Evolutionary conservation across 2,329 filamentous ascomycete species (phyloP).

Genomic region (Exophiala aquamarina): DNA sequence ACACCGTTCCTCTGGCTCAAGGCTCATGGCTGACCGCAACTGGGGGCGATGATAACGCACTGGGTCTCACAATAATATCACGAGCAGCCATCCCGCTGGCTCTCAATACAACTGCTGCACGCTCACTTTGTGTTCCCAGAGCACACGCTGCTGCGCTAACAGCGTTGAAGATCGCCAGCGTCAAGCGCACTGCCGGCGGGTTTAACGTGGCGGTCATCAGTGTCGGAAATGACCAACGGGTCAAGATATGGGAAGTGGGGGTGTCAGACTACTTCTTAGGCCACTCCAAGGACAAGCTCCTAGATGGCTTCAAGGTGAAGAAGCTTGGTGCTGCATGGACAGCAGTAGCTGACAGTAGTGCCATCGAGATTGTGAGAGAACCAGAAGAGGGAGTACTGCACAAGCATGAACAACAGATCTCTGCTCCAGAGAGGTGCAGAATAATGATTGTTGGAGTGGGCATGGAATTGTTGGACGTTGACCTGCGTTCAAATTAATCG

Average conservation of each 20-base stretch:
- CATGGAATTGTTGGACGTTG: slow-evolving; percentile 22
- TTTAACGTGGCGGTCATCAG: slow-evolving; percentile 34
- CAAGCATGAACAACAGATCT: slow-evolving; percentile 1
- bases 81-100: background rate
- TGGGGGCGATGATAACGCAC: slow-evolving; percentile 84
- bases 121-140: slow-evolving; percentile 38
- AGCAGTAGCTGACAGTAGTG: slow-evolving; percentile 27
- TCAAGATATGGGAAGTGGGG: slow-evolving; percentile 43
- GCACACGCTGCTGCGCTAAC: slow-evolving; percentile 48
- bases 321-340: slow-evolving; percentile 21
- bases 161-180: slow-evolving; percentile 35
- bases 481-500: background rate
- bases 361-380: slow-evolving; percentile 15
- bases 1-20: slow-evolving; percentile 32
- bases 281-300: slow-evolving; percentile 4
- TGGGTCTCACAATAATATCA: slow-evolving; percentile 56
- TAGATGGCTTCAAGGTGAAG: slow-evolving; percentile 15
- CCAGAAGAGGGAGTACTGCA: background rate
- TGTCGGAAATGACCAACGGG: slow-evolving; percentile 47
- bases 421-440: background rate
- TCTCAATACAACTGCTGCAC: slow-evolving; percentile 18
- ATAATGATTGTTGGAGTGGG: slow-evolving; percentile 26
- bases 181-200: slow-evolving; percentile 1
- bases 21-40: slow-evolving; percentile 61
- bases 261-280: slow-evolving; percentile 18